Evolutionary conservation across 345 rosid genomes (phyloP).

Genomic region (Zanthoxylum bungeanum): DNA sequence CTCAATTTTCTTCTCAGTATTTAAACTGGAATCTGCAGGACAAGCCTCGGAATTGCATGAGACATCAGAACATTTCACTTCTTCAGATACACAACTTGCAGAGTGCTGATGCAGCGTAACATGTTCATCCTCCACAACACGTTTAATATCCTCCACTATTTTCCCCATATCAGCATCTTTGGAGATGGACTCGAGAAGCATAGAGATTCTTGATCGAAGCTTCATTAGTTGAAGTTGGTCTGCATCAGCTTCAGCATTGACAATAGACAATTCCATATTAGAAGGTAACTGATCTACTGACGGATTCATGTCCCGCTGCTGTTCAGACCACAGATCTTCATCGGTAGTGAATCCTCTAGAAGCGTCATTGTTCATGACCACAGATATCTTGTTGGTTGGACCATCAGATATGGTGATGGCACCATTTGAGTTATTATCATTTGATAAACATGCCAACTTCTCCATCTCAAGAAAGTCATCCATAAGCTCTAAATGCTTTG

Average conservation of each 20-base stretch:
- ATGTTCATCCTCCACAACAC: slow-evolving; percentile 47
- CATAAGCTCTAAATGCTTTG: slow-evolving; percentile 76
- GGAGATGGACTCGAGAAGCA: slow-evolving; percentile 51
- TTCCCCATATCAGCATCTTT: slow-evolving; percentile 53
- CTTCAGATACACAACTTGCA: slow-evolving; percentile 22
- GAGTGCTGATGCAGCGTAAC: slow-evolving; percentile 29
- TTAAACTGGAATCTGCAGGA: slow-evolving; percentile 30
- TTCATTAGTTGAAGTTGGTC: slow-evolving; percentile 36
- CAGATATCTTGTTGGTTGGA: slow-evolving; percentile 39
- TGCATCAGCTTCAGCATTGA: slow-evolving; percentile 30
- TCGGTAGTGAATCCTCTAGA: slow-evolving; percentile 25
- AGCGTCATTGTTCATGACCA: slow-evolving; percentile 28
- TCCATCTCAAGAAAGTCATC: slow-evolving; percentile 99
- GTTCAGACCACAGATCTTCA: slow-evolving; percentile 23
- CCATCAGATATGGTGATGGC: slow-evolving; percentile 25
- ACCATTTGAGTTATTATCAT: slow-evolving; percentile 43
- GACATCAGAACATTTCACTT: slow-evolving; percentile 22
- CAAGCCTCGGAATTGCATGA: slow-evolving; percentile 25
- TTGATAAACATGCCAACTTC: slow-evolving; percentile 72
- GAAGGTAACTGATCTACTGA: slow-evolving; percentile 15
- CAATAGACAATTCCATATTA: slow-evolving; percentile 14
- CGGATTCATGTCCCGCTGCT: slow-evolving; percentile 22
- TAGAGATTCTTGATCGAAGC: slow-evolving; percentile 54
- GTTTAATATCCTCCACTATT: slow-evolving; percentile 54
- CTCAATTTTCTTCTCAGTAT: slow-evolving; percentile 35